Evolutionary conservation across 306 rosid genomes (phyloP), one percentile per base, ranked within the genome.

Genomic region (Calophaca sinica): DNA sequence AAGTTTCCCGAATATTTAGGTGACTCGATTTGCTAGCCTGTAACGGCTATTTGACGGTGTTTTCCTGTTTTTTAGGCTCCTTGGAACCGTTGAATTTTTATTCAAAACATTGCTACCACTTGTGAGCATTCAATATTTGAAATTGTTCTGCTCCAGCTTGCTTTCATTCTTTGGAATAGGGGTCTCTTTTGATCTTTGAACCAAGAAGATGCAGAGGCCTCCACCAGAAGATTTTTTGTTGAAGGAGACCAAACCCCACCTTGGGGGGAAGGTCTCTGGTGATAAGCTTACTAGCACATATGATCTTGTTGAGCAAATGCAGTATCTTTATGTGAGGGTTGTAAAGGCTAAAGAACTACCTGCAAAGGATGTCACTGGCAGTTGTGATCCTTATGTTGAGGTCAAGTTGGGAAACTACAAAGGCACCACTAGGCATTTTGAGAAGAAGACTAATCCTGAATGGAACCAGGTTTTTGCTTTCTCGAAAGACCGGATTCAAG

Each of bases 291-390:
- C 96, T 2, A 94, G 96, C 85, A 94, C 98, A 7, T 94, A 94
- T 90, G 98, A 94, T 32, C 96, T 94, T 10, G 98, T 94, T 33
- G 98, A 94, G 96, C 98, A 94, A 84, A 94, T 94, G 98, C 98
- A 94, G 78, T 94, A 94, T 75, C 98, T 94, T 73, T 94, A 94
- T 62, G 98, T 94, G 8, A 86, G 97, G 70, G 98, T 91, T 77
- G 94, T 88, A 36, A 94, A 94, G 65, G 98, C 98, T 0, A 94
- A 77, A 86, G 98, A 94, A 50, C 66, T 94, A 7, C 98, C 98
- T 5, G 60, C 60, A 1, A 94, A 89, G 77, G 98, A 94, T 85
- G 96, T 86, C 38, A 89, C 96, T 5, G 98, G 98, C 0, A 94
- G 98, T 72, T 91, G 96, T 75, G 98, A 94, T 76, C 98, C 98